Evolutionary conservation across 2,329 filamentous ascomycete species (phyloP).

Genomic region (Clathrospora elynae): DNA sequence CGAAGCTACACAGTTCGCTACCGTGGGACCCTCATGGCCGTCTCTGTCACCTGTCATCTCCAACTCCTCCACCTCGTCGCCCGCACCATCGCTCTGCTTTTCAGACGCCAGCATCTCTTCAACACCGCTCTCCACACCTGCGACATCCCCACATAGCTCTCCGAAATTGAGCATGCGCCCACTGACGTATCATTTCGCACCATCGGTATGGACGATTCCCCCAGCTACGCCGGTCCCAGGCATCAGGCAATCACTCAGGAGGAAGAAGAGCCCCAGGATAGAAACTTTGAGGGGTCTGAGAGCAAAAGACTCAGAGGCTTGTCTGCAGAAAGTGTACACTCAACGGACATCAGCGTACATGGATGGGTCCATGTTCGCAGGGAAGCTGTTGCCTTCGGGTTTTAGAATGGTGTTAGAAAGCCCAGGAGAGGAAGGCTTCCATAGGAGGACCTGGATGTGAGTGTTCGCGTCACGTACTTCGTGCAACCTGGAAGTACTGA

Average conservation of each 20-base stretch:
- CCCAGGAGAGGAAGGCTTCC: constrained; percentile 1
- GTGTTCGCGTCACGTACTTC: not conserved
- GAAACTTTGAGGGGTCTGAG: constrained; percentile 41
- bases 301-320: constrained; percentile 43
- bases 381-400: not conserved
- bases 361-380: not conserved
- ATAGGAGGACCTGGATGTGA: constrained; percentile 2
- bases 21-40: constrained; percentile 13
- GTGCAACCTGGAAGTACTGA: not conserved
- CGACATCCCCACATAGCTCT: constrained; percentile 26
- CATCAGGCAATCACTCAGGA: constrained; percentile 19
- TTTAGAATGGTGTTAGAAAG: not conserved
- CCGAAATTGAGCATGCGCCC: constrained; percentile 14
- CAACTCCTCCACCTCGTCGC: constrained; percentile 14
- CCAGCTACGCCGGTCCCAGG: constrained; percentile 17
- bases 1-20: constrained; percentile 9
- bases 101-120: constrained; percentile 19
- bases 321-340: constrained; percentile 40
- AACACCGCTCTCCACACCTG: constrained; percentile 20
- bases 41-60: constrained; percentile 17
- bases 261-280: constrained; percentile 31
- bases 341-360: constrained; percentile 39
- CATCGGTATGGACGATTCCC: constrained; percentile 15
- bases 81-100: constrained; percentile 23
- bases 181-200: constrained; percentile 16